Evolutionary conservation across 768 basidiomycete genomes (phyloP).

Genomic region (Mycena maculata): DNA sequence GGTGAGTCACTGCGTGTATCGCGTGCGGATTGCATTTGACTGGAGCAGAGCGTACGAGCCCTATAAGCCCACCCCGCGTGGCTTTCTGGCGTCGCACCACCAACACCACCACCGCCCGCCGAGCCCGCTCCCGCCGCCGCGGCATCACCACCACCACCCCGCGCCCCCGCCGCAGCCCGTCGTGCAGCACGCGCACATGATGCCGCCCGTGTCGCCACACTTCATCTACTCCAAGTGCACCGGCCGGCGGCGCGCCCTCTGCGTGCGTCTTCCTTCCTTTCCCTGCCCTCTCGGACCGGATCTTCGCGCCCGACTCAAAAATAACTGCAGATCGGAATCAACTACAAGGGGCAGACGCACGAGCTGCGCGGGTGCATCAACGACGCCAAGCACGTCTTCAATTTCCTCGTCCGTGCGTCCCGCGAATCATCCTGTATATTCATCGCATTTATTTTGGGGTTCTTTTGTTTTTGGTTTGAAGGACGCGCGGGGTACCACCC

Average conservation of each 20-base stretch:
- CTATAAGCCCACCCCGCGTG: slow-evolving; percentile 24
- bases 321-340: slow-evolving; percentile 84
- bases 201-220: slow-evolving; percentile 6
- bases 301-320: slow-evolving; percentile 9
- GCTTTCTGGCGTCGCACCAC: neutral
- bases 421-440: neutral
- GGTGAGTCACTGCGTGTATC: neutral
- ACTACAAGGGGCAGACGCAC: slow-evolving; percentile 73
- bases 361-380: slow-evolving; percentile 84
- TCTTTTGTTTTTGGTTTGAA: slow-evolving; percentile 35
- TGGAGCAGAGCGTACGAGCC: slow-evolving; percentile 5
- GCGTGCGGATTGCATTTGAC: neutral
- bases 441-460: neutral
- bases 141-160: neutral
- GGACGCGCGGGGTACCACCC: slow-evolving; percentile 63
- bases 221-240: slow-evolving; percentile 40
- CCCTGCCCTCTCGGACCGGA: neutral
- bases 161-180: neutral
- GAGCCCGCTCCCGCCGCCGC: too few species aligned
- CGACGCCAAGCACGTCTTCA: slow-evolving; percentile 76
- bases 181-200: too few species aligned
- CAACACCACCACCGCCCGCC: too few species aligned
- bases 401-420: slow-evolving; percentile 70
- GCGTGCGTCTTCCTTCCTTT: neutral
- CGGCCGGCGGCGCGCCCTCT: slow-evolving; percentile 38